Conservation (phyloP, 495 filamentous ascomycete species). For the Podospora appendiculata region DNA sequence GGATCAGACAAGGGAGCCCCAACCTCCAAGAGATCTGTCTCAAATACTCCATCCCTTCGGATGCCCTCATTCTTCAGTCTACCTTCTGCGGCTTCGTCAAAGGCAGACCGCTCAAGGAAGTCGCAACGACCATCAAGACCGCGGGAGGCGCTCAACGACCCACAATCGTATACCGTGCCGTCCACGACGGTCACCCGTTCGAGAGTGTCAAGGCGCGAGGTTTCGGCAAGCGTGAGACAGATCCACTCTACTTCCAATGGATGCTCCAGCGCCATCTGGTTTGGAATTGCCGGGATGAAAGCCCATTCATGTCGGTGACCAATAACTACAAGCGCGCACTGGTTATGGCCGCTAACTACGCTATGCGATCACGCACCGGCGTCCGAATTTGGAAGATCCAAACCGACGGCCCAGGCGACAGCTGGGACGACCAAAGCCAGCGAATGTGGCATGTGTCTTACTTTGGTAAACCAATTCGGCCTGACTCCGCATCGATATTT, state of each 20-base stretch:
- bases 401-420: neutral
- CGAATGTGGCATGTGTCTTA: neutral
- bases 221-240: neutral
- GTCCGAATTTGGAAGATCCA: neutral
- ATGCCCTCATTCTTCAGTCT: neutral
- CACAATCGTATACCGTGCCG: neutral
- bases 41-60: neutral
- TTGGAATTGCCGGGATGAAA: neutral
- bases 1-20: neutral
- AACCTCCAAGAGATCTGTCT: neutral
- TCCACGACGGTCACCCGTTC: neutral
- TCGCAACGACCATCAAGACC: neutral
- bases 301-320: constrained; percentile 1
- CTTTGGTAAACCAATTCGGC: neutral
- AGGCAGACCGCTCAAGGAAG: neutral
- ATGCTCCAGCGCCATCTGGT: neutral
- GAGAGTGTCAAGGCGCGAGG: neutral
- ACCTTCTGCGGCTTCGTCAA: neutral
- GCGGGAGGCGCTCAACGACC: neutral
- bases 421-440: neutral
- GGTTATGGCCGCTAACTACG: neutral
- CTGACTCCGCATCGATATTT: neutral
- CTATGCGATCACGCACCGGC: neutral
- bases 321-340: neutral
- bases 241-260: neutral